A percentile compares a stretch with the other conserved stretches of the same genome.
Conservation (phyloP, 371 early-diverging fungal species). For the Lichtheimia ramosa region DNA sequence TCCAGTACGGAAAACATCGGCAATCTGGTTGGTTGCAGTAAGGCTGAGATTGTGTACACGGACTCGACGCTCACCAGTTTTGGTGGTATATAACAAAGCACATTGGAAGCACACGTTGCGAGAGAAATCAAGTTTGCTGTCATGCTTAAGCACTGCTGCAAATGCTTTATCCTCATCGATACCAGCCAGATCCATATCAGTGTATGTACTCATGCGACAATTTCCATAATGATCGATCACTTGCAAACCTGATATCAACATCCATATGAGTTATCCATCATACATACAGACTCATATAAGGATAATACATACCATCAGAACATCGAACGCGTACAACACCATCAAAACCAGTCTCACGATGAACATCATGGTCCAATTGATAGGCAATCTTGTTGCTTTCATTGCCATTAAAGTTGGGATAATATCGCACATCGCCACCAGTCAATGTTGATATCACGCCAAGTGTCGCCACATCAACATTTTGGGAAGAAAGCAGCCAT, state of each 20-base stretch:
- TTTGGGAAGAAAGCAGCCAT: conserved; percentile 85
- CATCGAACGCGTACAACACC: conserved; percentile 90
- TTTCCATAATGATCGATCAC: conserved; percentile 93
- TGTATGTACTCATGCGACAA: conserved; percentile 90
- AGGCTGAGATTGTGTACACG: conserved; percentile 88
- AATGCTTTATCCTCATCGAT: conserved; percentile 87
- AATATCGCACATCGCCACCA: conserved; percentile 84
- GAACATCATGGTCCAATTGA: conserved; percentile 74
- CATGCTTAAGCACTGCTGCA: conserved; percentile 86
- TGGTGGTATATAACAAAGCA: conserved; percentile 91
- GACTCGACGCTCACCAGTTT: conserved; percentile 85
- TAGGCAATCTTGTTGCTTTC: conserved; percentile 73
- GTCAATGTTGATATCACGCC: conserved; percentile 77
- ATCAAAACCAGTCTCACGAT: conserved; percentile 85
- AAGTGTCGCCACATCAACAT: conserved; percentile 87
- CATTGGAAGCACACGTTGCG: conserved; percentile 84
- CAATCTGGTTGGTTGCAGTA: conserved; percentile 75
- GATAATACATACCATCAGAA: conserved; percentile 66
- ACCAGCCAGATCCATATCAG: conserved; percentile 93
- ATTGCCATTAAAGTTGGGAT: conserved; percentile 73
- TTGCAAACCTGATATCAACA: conserved; percentile 61
- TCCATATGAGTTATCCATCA: neutral
- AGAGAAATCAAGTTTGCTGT: conserved; percentile 88
- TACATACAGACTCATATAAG: neutral
- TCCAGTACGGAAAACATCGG: conserved; percentile 88